Evolutionary conservation across 306 rosid genomes (phyloP), one percentile per base, ranked within the genome.

Genomic region (Quercus berberidifolia): DNA sequence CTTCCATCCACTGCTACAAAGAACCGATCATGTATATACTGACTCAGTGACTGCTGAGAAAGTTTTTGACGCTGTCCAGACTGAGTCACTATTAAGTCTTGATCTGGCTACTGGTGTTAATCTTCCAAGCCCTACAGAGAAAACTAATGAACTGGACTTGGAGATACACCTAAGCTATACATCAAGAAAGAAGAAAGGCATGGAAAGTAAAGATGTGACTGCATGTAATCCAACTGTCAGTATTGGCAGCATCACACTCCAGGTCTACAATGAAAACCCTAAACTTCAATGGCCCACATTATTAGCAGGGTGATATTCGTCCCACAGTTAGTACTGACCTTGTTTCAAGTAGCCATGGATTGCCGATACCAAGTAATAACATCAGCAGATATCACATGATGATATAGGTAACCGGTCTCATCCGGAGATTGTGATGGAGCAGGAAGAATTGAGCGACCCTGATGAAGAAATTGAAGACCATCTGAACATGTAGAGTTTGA

Each of bases 1-100:
- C 85, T 95, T 95, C 88, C 99, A 95, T 81, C 99, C 98, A 52
- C 93, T 95, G 76, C 83, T 93, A 87, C 98, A 89, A 90, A 95
- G 94, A 87, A 86, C 88, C 60, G 86, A 80, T 77, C 86, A 79
- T 74, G 65, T 12, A 25, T 68, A 71, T 57, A 56, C 59, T 28
- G 79, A 57, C 18, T 54, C 75, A 15, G 56, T 28, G 31, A 41
- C 71, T 38, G 52, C 77, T 71, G 90, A 73, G 38, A 46, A 75
- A 75, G 52, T 78, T 76, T 81, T 69, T 85, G 85, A 86, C 82
- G 69, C 81, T 69, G 78, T 54, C 77, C 91, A 67, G 78, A 77
- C 80, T 4, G 77, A 86, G 70, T 59, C 89, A 57, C 76, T 64
- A 43, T 83, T 74, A 46, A 76, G 38, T 58, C 69, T 65, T 73